phyloP scores from a whole-genome alignment of 371 early-diverging fungal species.

The Syncephalastrum contaminatum region DNA sequence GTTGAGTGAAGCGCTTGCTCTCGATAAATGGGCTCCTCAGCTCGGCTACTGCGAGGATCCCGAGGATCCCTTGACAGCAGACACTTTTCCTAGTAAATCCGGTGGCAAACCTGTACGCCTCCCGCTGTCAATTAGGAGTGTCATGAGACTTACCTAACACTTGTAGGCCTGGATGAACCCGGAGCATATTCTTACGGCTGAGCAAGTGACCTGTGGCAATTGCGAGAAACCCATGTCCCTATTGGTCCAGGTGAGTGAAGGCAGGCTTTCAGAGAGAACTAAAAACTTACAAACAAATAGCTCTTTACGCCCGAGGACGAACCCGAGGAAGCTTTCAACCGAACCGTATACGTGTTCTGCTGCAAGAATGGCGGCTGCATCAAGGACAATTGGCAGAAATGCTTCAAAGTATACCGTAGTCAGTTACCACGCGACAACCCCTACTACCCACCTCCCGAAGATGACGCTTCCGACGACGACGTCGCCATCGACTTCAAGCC shows the following conservation, averaged over 20 bases:
- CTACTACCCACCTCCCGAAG: constrained; percentile 58
- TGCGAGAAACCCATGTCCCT: constrained; percentile 81
- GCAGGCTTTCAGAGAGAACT: neutral
- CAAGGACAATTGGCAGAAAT: constrained; percentile 54
- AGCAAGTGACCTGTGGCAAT: constrained; percentile 70
- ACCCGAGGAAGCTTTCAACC: constrained; percentile 85
- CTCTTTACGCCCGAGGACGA: constrained; percentile 93
- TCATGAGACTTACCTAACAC: neutral
- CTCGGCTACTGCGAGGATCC: constrained; percentile 79
- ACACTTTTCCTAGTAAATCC: constrained; percentile 81
- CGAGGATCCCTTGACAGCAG: constrained; percentile 58
- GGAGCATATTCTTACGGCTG: constrained; percentile 57
- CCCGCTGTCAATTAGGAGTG: neutral
- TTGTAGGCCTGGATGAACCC: constrained; percentile 86
- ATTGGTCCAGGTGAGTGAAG: constrained; percentile 73
- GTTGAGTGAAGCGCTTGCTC: constrained; percentile 22
- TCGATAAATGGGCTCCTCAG: constrained; percentile 50
- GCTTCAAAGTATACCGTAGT: constrained; percentile 81
- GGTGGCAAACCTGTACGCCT: constrained; percentile 82
- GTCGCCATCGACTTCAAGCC: constrained; percentile 21
- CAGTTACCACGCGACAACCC: constrained; percentile 85
- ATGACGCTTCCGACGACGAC: constrained; percentile 29
- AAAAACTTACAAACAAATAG: constrained; percentile 32
- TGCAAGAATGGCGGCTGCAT: constrained; percentile 88
- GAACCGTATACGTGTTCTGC: constrained; percentile 86